phyloP scores from a whole-genome alignment of 805 yeast genomes.

The Kluyveromyces aestuarii region DNA sequence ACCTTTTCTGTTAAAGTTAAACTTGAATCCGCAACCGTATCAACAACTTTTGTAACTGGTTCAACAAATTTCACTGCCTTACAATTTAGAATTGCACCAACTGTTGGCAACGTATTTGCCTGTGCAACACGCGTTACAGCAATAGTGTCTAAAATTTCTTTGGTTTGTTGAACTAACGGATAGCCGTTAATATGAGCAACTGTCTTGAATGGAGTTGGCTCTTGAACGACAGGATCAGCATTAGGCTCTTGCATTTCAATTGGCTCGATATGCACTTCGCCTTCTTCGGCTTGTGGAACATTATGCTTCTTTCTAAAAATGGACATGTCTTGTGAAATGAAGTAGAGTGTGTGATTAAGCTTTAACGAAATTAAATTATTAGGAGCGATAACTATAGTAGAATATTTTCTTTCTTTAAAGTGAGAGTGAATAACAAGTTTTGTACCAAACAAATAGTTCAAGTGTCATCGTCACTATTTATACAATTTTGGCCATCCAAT shows the following conservation, averaged over 20 bases:
- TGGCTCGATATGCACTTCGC: neutral
- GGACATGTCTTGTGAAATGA: neutral
- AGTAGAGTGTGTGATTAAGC: neutral
- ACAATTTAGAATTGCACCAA: slow-evolving; percentile 23
- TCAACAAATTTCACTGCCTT: slow-evolving; percentile 30
- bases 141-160: slow-evolving; percentile 25
- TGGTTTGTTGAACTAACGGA: slow-evolving; percentile 39
- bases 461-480: neutral
- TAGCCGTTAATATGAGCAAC: slow-evolving; percentile 37
- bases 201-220: slow-evolving; percentile 17
- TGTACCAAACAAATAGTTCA: neutral
- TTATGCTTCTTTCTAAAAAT: slow-evolving; percentile 2
- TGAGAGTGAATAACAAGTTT: too few relatives aligned
- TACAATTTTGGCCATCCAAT: neutral
- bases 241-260: neutral
- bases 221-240: neutral
- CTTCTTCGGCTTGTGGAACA: neutral
- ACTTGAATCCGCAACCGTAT: slow-evolving; percentile 46
- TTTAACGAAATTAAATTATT: neutral
- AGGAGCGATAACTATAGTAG: neutral
- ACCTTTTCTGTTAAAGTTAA: slow-evolving; percentile 47
- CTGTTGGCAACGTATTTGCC: slow-evolving; percentile 27
- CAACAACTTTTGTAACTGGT: slow-evolving; percentile 39
- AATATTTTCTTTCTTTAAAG: neutral
- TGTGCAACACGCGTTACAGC: slow-evolving; percentile 31